These are phyloP conservation scores for Thermoascus crustaceus DNA, from an alignment of 2,329 filamentous ascomycete genomes.

Conservation along the genomic window DNA sequence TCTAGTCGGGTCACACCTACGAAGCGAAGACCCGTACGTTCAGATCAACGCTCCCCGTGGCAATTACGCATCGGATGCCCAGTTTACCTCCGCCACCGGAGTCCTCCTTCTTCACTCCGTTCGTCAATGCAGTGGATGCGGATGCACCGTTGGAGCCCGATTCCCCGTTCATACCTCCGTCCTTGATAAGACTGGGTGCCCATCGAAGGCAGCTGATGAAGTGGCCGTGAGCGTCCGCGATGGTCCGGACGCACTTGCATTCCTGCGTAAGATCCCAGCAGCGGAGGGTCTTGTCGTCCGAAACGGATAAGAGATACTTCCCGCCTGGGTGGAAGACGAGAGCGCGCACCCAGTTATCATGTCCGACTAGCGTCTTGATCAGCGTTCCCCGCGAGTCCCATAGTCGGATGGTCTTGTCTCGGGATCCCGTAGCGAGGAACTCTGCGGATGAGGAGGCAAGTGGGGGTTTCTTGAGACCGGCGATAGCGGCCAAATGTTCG, in stretches of 20 bases:
- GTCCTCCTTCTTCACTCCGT: conserved; percentile 46
- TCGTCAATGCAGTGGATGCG: conserved; percentile 1
- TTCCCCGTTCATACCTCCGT: conserved; percentile 27
- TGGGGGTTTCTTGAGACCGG: conserved; percentile 76
- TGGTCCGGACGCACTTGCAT: conserved; percentile 76
- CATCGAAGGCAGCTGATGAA: conserved; percentile 83
- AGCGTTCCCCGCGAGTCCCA: conserved; percentile 82
- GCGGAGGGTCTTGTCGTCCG: conserved; percentile 83
- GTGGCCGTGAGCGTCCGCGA: conserved; percentile 69
- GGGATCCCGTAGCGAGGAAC: conserved; percentile 78
- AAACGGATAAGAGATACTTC: conserved; percentile 76
- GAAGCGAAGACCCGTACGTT: conserved; percentile 71
- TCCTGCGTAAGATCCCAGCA: conserved; percentile 93
- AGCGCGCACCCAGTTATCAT: conserved; percentile 89
- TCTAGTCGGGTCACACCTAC: too few species aligned
- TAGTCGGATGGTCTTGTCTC: conserved; percentile 84
- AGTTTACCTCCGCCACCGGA: conserved; percentile 47
- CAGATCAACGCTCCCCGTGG: conserved; percentile 76
- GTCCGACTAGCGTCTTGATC: conserved; percentile 74
- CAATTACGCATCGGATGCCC: conserved; percentile 74
- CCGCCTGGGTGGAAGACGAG: conserved; percentile 86
- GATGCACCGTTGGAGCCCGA: background rate
- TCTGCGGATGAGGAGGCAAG: conserved; percentile 67
- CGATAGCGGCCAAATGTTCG: conserved; percentile 64
- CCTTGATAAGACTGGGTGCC: conserved; percentile 68